Percentiles rank a stretch among this genome's conserved stretches.
Conservation (phyloP, 202 grass and related monocot species). For the Brachypodium distachyon region DNA sequence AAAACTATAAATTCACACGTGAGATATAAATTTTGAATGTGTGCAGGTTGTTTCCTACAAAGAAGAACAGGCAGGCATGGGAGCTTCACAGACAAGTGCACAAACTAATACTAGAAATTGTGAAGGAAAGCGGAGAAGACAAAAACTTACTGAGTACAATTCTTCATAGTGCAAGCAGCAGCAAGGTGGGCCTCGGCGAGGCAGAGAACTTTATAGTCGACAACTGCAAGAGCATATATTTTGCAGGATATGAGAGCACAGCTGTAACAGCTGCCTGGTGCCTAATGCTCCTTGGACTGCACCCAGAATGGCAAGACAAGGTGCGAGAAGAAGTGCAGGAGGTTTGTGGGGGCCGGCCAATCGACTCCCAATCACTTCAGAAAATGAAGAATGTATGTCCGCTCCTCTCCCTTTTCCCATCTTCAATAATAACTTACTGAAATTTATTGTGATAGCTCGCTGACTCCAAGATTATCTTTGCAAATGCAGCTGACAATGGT, state of each 20-base stretch:
- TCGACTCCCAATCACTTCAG: conserved; percentile 56
- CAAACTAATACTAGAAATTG: conserved; percentile 59
- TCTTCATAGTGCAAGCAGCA: conserved; percentile 52
- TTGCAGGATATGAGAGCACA: conserved; percentile 86
- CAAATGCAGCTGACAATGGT: conserved; percentile 76
- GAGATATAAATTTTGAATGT: neutral
- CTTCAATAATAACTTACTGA: no score
- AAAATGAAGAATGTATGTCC: conserved; percentile 82
- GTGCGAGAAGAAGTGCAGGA: conserved; percentile 50
- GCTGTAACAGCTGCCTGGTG: conserved; percentile 85
- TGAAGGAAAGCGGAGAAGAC: conserved; percentile 57
- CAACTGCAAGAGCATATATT: conserved; percentile 99
- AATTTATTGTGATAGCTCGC: neutral
- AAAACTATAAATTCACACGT: neutral
- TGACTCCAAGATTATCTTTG: conserved; percentile 1
- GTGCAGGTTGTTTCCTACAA: conserved; percentile 56
- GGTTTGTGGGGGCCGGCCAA: conserved; percentile 16
- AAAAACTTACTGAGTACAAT: conserved; percentile 64
- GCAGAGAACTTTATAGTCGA: conserved; percentile 86
- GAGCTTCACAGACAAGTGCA: conserved; percentile 73
- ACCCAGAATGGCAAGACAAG: conserved; percentile 78
- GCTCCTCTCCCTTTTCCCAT: neutral
- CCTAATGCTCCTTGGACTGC: conserved; percentile 84
- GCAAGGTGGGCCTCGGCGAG: conserved; percentile 22
- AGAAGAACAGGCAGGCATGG: conserved; percentile 59